Evolutionary conservation across 169 alveolate species (phyloP).

Genomic region (Plasmodium coatneyi): DNA sequence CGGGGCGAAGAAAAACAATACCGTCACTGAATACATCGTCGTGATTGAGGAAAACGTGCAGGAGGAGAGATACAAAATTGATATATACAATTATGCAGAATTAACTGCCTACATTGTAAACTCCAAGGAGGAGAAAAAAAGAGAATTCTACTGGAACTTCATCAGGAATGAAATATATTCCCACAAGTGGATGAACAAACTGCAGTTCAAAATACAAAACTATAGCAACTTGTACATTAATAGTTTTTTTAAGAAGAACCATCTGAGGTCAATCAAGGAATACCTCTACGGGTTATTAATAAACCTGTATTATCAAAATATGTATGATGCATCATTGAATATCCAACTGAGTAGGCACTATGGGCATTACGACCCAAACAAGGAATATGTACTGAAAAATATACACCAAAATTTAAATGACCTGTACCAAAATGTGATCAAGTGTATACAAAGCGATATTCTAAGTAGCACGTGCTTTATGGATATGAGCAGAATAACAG

Average conservation of each 20-base stretch:
- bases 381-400: constrained; percentile 26
- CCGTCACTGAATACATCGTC: constrained; percentile 56
- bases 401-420: constrained; percentile 25
- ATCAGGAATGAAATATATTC: constrained; percentile 72
- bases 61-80: constrained; percentile 50
- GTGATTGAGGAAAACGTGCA: constrained; percentile 59
- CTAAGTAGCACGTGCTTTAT: constrained; percentile 1
- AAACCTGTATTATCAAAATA: constrained; percentile 46
- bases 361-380: constrained; percentile 32
- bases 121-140: constrained; percentile 71
- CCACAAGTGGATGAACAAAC: constrained; percentile 61
- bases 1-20: constrained; percentile 5
- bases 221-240: constrained; percentile 50
- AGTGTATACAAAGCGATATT: constrained; percentile 19
- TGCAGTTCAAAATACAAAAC: constrained; percentile 55
- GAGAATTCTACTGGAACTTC: constrained; percentile 62
- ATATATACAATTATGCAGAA: constrained; percentile 61
- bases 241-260: constrained; percentile 45
- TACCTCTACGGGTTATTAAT: constrained; percentile 24
- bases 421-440: constrained; percentile 19
- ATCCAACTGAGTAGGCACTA: constrained; percentile 25
- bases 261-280: constrained; percentile 16
- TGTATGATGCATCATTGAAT: constrained; percentile 51
- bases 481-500: constrained; percentile 7
- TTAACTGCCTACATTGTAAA: constrained; percentile 59